These are phyloP conservation scores for Saccharomycopsis sp. DNA, from an alignment of 805 yeast species.

Conservation along the genomic window DNA sequence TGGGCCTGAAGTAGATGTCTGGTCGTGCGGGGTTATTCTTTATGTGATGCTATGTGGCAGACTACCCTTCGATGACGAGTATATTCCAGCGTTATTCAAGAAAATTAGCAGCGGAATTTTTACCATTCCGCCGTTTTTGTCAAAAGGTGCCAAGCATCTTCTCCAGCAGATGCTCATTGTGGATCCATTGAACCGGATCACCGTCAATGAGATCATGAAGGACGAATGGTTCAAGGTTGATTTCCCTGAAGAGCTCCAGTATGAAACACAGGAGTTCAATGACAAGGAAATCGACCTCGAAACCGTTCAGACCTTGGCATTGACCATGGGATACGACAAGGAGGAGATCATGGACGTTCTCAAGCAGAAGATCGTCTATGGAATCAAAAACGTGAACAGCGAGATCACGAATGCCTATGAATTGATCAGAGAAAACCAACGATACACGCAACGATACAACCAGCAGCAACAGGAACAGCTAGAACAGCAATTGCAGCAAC, in stretches of 20 bases:
- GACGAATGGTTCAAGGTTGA: slow-evolving; percentile 88
- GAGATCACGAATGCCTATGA: slow-evolving; percentile 83
- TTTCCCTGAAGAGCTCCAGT: slow-evolving; percentile 61
- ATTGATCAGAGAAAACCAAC: slow-evolving; percentile 70
- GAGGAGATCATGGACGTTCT: slow-evolving; percentile 75
- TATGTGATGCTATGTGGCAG: slow-evolving; percentile 95
- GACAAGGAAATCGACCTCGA: slow-evolving; percentile 55
- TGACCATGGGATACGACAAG: slow-evolving; percentile 82
- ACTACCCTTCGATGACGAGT: slow-evolving; percentile 91
- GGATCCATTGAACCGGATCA: slow-evolving; percentile 86
- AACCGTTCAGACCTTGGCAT: slow-evolving; percentile 63
- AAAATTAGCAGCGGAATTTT: slow-evolving; percentile 89
- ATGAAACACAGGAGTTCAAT: slow-evolving; percentile 18
- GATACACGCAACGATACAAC: slow-evolving; percentile 57
- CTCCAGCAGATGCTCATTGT: slow-evolving; percentile 88
- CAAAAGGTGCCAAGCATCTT: slow-evolving; percentile 75
- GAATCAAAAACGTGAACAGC: slow-evolving; percentile 41
- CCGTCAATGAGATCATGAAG: slow-evolving; percentile 83
- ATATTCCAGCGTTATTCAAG: slow-evolving; percentile 87
- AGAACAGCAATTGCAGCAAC: slow-evolving; percentile 43
- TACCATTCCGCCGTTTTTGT: slow-evolving; percentile 77
- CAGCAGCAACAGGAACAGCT: slow-evolving; percentile 31
- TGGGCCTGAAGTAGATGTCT: slow-evolving; percentile 96
- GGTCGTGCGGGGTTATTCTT: slow-evolving; percentile 93
- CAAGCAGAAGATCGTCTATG: slow-evolving; percentile 17